Evolutionary conservation across 78 protist species (phyloP).

Genomic region (Dictyostelium firmibasis): DNA sequence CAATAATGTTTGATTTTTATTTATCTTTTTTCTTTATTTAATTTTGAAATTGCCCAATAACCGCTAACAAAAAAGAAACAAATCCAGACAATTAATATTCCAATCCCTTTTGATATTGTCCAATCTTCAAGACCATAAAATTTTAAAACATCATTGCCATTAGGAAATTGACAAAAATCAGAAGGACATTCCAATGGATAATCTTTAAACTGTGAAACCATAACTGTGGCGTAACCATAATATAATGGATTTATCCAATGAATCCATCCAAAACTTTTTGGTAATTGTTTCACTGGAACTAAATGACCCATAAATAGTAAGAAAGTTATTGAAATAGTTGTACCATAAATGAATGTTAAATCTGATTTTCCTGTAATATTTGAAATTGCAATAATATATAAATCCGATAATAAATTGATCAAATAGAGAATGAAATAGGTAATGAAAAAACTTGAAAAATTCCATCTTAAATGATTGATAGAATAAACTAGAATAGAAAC

Average conservation of each 20-base stretch:
- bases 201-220: constrained; percentile 54
- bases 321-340: constrained; percentile 24
- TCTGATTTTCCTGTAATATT: constrained; percentile 31
- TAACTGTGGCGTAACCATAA: constrained; percentile 15
- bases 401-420: constrained; percentile 14
- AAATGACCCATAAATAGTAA: constrained; percentile 65
- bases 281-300: constrained; percentile 45
- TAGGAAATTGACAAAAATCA: constrained; percentile 15
- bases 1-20: too few species aligned
- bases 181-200: not conserved
- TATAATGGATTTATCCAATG: constrained; percentile 38
- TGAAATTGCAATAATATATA: constrained; percentile 8
- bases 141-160: constrained; percentile 42
- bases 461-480: constrained; percentile 13
- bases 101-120: constrained; percentile 13
- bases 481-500: not conserved
- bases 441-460: constrained; percentile 1
- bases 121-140: constrained; percentile 35
- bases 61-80: not conserved
- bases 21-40: constrained; percentile 74
- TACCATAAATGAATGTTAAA: constrained; percentile 39
- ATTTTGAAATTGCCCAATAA: not conserved
- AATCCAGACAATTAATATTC: constrained; percentile 5
- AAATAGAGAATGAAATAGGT: constrained; percentile 9
- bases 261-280: constrained; percentile 37